A percentile compares a stretch with the other conserved stretches of the same genome.
Evolutionary conservation across 176 grass and related monocot species (phyloP).

Genomic region (Cocos nucifera): DNA sequence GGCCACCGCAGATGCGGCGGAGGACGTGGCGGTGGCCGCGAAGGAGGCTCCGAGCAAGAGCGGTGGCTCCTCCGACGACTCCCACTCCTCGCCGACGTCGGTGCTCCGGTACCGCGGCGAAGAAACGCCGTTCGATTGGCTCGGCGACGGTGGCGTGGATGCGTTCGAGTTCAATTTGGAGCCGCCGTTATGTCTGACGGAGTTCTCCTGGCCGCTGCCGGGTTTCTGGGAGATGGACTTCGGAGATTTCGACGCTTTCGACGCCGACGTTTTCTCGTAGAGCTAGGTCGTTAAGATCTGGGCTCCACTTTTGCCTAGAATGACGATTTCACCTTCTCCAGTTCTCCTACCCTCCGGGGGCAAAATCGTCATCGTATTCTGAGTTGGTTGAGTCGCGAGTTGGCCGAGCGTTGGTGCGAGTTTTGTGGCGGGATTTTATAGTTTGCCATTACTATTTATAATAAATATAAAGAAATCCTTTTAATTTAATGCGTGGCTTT

Average conservation of each 20-base stretch:
- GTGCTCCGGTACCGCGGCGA: not conserved
- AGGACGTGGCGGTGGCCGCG: too few relatives aligned
- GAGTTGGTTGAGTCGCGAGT: too few relatives aligned
- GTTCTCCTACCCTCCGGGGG: too few relatives aligned
- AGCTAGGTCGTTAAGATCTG: not conserved
- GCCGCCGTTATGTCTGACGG: not conserved
- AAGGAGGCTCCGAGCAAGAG: too few relatives aligned
- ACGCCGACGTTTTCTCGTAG: slow-evolving; percentile 29
- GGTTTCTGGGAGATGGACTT: slow-evolving; percentile 12
- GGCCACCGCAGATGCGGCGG: not conserved
- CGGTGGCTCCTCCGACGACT: not conserved
- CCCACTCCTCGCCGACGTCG: slow-evolving; percentile 7
- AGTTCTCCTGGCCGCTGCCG: slow-evolving; percentile 3
- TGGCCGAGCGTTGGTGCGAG: too few relatives aligned
- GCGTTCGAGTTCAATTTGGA: slow-evolving; percentile 7
- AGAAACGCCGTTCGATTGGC: not conserved
- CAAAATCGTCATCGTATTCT: too few relatives aligned
- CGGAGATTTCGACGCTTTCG: slow-evolving; percentile 24
- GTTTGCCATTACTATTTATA: too few relatives aligned
- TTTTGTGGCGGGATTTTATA: too few relatives aligned
- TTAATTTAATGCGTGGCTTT: too few relatives aligned
- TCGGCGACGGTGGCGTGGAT: slow-evolving; percentile 19
- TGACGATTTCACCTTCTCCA: not conserved
- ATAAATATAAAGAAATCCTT: too few relatives aligned
- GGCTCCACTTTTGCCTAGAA: not conserved